These are phyloP conservation scores for Penicillium sp. DNA, from an alignment of 2,329 filamentous ascomycete genomes.

Conservation along the genomic window DNA sequence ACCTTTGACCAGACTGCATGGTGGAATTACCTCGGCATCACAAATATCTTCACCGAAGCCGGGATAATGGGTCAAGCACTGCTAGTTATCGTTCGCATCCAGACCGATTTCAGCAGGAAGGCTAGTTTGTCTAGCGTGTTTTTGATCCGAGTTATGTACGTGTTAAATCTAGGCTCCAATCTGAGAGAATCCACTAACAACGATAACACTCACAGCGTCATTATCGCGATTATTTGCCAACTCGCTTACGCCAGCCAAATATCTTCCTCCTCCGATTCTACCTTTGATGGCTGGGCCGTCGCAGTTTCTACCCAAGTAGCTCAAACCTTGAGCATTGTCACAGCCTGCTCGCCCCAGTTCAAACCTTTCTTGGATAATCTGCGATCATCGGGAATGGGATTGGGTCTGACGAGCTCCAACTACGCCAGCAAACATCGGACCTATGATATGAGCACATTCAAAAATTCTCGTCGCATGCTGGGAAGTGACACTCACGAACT, in stretches of 20 bases:
- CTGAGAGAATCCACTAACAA: background rate
- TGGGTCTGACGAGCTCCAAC: conserved; percentile 15
- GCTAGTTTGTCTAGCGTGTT: conserved; percentile 19
- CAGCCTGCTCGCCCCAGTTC: conserved; percentile 31
- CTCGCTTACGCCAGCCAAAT: conserved; percentile 18
- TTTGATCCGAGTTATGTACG: conserved; percentile 25
- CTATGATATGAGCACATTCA: conserved; percentile 14
- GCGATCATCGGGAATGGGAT: conserved; percentile 29
- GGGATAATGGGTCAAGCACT: conserved; percentile 26
- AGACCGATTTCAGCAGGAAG: conserved; percentile 21
- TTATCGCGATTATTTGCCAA: conserved; percentile 24
- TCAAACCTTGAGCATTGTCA: conserved; percentile 29
- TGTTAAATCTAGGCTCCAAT: background rate
- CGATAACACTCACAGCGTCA: conserved; percentile 14
- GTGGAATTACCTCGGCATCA: conserved; percentile 27
- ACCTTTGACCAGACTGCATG: conserved; percentile 16
- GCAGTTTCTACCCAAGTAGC: conserved; percentile 17
- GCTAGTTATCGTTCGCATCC: conserved; percentile 23
- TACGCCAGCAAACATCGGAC: conserved; percentile 17
- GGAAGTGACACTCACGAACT: conserved; percentile 17
- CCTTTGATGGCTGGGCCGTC: conserved; percentile 23
- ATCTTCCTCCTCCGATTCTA: conserved; percentile 13
- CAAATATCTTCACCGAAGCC: conserved; percentile 27
- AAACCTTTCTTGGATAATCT: conserved; percentile 32
- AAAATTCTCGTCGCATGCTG: conserved; percentile 4